Percentiles rank a stretch among this genome's conserved stretches.
phyloP scores from a whole-genome alignment of 192 early-diverging fungal genomes.

The Podila minutissima region DNA sequence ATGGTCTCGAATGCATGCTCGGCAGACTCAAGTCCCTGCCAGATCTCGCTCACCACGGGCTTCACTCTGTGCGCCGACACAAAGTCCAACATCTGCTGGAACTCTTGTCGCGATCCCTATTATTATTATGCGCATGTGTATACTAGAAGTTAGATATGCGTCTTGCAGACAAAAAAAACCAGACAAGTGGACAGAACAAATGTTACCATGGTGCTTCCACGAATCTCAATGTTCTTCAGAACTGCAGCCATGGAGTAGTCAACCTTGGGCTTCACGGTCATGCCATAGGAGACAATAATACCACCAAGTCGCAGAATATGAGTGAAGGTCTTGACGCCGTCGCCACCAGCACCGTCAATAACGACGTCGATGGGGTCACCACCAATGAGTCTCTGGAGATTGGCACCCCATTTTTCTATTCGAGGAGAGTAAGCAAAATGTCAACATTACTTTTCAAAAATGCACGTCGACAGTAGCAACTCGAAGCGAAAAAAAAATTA shows the following conservation, averaged over 20 bases:
- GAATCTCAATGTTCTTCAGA: slow-evolving; percentile 70
- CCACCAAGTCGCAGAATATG: slow-evolving; percentile 60
- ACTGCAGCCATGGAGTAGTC: slow-evolving; percentile 56
- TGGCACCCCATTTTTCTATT: slow-evolving; percentile 56
- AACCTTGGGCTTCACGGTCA: slow-evolving; percentile 58
- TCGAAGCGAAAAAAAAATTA: not conserved
- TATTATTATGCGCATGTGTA: not conserved
- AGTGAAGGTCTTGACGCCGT: slow-evolving; percentile 51
- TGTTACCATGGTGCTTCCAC: slow-evolving; percentile 73
- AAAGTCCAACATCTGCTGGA: slow-evolving; percentile 68
- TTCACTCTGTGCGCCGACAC: slow-evolving; percentile 62
- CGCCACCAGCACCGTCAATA: slow-evolving; percentile 76
- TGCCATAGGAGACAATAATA: slow-evolving; percentile 69
- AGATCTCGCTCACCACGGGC: slow-evolving; percentile 66
- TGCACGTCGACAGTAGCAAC: not conserved
- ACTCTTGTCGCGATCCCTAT: slow-evolving; percentile 61
- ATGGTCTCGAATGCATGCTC: slow-evolving; percentile 27
- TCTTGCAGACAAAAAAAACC: not conserved
- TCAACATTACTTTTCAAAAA: not conserved
- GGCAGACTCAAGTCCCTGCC: slow-evolving; percentile 56
- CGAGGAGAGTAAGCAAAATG: not conserved
- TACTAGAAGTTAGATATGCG: not conserved
- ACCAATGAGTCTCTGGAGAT: slow-evolving; percentile 53
- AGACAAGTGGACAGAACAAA: not conserved
- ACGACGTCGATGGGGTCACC: slow-evolving; percentile 58